Base-by-base conservation (phyloP, 2,329 filamentous ascomycete species). In the Kalmusia sp. region DNA sequence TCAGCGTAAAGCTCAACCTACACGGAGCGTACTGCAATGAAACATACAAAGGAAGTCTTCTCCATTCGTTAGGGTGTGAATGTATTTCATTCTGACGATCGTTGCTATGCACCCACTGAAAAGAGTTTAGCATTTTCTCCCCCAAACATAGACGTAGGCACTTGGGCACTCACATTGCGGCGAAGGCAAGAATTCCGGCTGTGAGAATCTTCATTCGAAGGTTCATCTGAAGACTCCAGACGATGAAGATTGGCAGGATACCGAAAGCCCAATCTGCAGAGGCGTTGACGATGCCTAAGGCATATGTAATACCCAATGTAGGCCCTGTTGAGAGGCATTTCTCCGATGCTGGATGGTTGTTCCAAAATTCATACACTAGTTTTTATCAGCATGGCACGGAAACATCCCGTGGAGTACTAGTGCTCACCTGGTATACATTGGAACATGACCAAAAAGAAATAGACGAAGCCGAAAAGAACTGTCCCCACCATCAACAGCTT, bases 211-310 rank as follows among this genome's bases (percentile, higher is more conserved):
- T 87, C 2, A 79, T 81, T 50, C 74, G 77, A 6, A 57, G 61
- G 39, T 79, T 79, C 79, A 87, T 85, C 50, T 85, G 79, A 24
- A 87, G 65, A 22, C 79, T 77, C 73, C 77, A 81, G 1, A 87
- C 76, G 3, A 88, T 72, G 54, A 81, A 80, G 7, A 82, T 76
- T 2, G 72, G 71, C 2, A 74, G 61, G 4, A 61, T 63, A 0
- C 68, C 69, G n/a, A 73, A 65, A 1, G 59, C 53, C 70, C 70
- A 74, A 44, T 74, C 72, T 1, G 70, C 65, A 3, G 61, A 47
- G 8, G 71, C 67, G 14, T 70, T 73, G 7, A 69, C 49, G 6
- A 63, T 62, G 11, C 60, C 59, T 8, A 73, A 59, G 1, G 64
- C 56, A 51, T 83, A 83, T 5, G 79, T 81, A 27, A 85, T 75